A percentile compares a stretch with the other conserved stretches of the same genome.
Conservation (phyloP, 1,284 basidiomycete species). For the Malassezia dermatis region DNA sequence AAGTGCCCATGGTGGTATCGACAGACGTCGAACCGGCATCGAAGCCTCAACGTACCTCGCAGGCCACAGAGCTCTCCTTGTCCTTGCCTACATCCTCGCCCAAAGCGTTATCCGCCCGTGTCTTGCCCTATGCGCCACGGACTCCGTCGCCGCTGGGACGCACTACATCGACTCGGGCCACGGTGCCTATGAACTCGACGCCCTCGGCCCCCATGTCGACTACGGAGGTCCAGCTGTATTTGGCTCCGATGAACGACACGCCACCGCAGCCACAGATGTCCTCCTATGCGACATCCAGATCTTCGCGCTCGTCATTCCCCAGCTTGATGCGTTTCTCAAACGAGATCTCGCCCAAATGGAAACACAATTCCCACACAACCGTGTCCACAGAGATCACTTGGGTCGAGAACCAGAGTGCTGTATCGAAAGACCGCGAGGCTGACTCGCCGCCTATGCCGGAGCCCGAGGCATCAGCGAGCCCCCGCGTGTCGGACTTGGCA, state of each 20-base stretch:
- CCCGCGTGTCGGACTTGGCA: not conserved
- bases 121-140: not conserved
- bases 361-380: conserved; percentile 7
- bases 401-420: conserved; percentile 4
- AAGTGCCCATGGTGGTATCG: conserved; percentile 3
- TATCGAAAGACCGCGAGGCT: not conserved
- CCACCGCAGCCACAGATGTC: not conserved
- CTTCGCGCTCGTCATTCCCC: conserved; percentile 16
- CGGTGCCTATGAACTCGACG: not conserved
- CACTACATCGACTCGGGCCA: not conserved
- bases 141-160: conserved; percentile 9
- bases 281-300: conserved; percentile 3
- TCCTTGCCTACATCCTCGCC: not conserved
- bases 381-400: conserved; percentile 12
- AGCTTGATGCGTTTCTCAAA: conserved; percentile 5
- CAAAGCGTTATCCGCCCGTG: not conserved
- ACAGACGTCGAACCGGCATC: not conserved
- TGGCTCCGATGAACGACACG: not conserved
- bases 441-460: not conserved
- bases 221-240: not conserved
- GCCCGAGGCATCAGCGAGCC: not conserved
- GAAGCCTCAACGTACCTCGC: not conserved
- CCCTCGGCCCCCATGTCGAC: not conserved
- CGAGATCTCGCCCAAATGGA: conserved; percentile 8
- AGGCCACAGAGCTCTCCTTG: not conserved